A percentile compares a stretch with the other conserved stretches of the same genome.
These are phyloP conservation scores for Fragaria iinumae DNA, from an alignment of 306 rosid genomes.

Conservation along the genomic window DNA sequence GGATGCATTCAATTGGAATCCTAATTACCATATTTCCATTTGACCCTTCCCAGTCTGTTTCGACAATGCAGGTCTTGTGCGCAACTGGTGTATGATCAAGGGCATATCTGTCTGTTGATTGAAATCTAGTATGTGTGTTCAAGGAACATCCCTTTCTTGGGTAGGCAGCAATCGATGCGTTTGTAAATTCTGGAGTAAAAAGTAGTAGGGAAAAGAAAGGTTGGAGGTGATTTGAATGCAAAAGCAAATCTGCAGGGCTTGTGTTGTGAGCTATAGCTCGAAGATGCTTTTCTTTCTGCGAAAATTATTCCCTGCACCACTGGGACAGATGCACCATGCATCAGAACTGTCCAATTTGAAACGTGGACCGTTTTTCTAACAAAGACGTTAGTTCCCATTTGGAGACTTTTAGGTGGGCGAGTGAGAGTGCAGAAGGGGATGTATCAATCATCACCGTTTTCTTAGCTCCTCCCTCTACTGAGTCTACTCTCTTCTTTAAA, in stretches of 20 bases:
- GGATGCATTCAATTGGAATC: not conserved
- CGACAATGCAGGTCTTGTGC: too few relatives aligned
- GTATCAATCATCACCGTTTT: too few relatives aligned
- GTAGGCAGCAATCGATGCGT: conserved; percentile 40
- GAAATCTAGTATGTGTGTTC: not conserved
- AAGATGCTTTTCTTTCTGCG: conserved; percentile 42
- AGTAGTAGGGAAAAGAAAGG: conserved; percentile 25
- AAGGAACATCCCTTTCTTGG: conserved; percentile 56
- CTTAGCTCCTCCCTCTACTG: too few relatives aligned
- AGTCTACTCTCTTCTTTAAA: too few relatives aligned
- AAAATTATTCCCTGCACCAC: too few relatives aligned
- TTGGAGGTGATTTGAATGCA: not conserved
- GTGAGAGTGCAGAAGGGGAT: too few relatives aligned
- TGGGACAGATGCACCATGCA: too few relatives aligned
- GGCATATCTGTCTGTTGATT: not conserved
- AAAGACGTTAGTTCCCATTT: too few relatives aligned
- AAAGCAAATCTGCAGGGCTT: conserved; percentile 18
- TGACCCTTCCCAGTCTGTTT: not conserved
- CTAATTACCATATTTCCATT: not conserved
- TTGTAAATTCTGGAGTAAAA: conserved; percentile 12
- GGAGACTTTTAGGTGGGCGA: too few relatives aligned
- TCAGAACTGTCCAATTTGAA: too few relatives aligned
- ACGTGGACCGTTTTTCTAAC: too few relatives aligned
- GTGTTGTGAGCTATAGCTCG: conserved; percentile 13
- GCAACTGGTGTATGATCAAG: not conserved